Conservation (phyloP, 2,329 filamentous ascomycete genomes). For the Fusarium napiforme region DNA sequence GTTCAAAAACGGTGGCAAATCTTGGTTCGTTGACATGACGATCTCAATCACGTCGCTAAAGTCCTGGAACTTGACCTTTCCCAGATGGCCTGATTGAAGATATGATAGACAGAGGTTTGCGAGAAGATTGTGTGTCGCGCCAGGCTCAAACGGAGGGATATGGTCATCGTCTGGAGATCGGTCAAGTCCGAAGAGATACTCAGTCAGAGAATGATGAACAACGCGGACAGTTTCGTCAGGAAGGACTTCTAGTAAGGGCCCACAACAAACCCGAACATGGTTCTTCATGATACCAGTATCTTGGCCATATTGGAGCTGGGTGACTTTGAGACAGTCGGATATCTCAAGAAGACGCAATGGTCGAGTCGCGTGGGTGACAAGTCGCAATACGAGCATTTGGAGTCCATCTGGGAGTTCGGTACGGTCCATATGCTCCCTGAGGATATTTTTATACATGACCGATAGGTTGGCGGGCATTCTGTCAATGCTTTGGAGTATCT, state of each 20-base stretch:
- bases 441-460: conserved; percentile 10
- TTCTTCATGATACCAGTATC: conserved; percentile 17
- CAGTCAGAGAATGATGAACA: conserved; percentile 32
- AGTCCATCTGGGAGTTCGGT: background rate
- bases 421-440: conserved; percentile 19
- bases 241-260: conserved; percentile 23
- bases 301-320: background rate
- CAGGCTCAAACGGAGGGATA: conserved; percentile 7
- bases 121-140: conserved; percentile 8
- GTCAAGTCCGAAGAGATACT: conserved; percentile 24
- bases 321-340: conserved; percentile 13
- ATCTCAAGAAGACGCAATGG: conserved; percentile 32
- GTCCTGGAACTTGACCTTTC: background rate
- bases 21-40: background rate
- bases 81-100: background rate
- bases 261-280: conserved; percentile 11
- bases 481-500: background rate
- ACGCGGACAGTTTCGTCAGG: conserved; percentile 31
- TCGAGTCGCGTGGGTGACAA: conserved; percentile 17
- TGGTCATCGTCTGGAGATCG: background rate
- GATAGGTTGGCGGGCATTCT: conserved; percentile 15
- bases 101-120: conserved; percentile 25
- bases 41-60: background rate
- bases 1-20: background rate
- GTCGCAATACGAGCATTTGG: conserved; percentile 12